These are phyloP conservation scores for Fusarium equiseti DNA, from an alignment of 2,329 filamentous ascomycete genomes.

Conservation along the genomic window DNA sequence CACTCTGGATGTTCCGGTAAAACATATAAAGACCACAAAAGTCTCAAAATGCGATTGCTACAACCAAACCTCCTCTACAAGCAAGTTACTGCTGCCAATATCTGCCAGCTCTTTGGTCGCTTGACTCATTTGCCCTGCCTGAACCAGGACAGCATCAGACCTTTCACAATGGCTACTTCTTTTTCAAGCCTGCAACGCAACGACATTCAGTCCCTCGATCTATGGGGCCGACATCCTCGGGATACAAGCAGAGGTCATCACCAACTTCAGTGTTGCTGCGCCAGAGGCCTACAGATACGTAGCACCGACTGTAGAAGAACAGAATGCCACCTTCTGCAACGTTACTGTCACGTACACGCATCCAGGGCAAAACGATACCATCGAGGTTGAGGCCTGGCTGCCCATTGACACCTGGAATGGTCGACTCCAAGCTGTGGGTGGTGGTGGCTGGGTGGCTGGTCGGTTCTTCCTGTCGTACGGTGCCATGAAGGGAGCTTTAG, in stretches of 20 bases:
- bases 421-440: slow-evolving; percentile 26
- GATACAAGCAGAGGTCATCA: neutral
- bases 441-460: slow-evolving; percentile 29
- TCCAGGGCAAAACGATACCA: slow-evolving; percentile 23
- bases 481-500: slow-evolving; percentile 22
- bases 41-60: neutral
- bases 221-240: neutral
- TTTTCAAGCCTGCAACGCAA: neutral
- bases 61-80: neutral
- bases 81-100: neutral
- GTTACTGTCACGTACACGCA: slow-evolving; percentile 34
- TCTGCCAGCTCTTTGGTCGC: neutral
- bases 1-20: neutral
- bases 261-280: neutral
- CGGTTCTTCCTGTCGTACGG: slow-evolving; percentile 9
- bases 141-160: neutral
- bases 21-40: neutral
- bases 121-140: neutral
- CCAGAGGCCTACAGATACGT: slow-evolving; percentile 7
- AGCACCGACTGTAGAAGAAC: slow-evolving; percentile 5
- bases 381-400: slow-evolving; percentile 28
- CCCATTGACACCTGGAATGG: slow-evolving; percentile 23
- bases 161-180: neutral
- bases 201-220: neutral
- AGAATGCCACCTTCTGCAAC: slow-evolving; percentile 28